These are phyloP conservation scores for Pseudohyphozyma bogoriensis DNA, from an alignment of 768 basidiomycete genomes.

Conservation along the genomic window DNA sequence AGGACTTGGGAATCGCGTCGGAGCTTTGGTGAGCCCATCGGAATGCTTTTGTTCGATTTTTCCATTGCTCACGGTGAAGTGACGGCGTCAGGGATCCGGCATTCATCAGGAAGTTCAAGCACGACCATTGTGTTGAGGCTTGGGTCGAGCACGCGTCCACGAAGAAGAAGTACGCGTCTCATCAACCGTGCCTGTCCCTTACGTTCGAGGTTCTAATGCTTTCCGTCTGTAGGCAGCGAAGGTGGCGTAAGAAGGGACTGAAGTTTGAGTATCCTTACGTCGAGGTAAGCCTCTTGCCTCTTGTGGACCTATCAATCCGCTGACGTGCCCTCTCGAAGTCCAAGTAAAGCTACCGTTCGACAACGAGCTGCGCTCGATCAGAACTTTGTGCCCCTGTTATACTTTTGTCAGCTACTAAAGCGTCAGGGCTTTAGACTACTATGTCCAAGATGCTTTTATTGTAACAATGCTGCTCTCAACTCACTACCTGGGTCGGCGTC, in stretches of 20 bases:
- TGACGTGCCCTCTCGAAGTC: too few relatives aligned
- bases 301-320: too few relatives aligned
- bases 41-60: not conserved
- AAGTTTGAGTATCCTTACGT: constrained; percentile 76
- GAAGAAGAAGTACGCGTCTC: constrained; percentile 69
- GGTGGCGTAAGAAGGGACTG: constrained; percentile 39
- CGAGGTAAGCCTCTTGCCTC: too few relatives aligned
- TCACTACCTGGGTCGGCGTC: too few relatives aligned
- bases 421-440: too few relatives aligned
- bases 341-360: too few relatives aligned
- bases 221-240: constrained; percentile 15
- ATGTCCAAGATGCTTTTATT: too few relatives aligned
- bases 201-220: not conserved
- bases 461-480: too few relatives aligned
- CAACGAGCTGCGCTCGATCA: too few relatives aligned
- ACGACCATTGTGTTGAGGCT: constrained; percentile 68
- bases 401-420: too few relatives aligned
- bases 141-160: constrained; percentile 72
- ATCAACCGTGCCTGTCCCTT: not conserved
- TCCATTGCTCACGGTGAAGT: not conserved
- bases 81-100: constrained; percentile 66
- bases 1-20: constrained; percentile 89
- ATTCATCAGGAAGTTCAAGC: constrained; percentile 88
- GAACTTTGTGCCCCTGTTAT: too few relatives aligned
- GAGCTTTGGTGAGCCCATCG: constrained; percentile 66